A percentile compares a stretch with the other conserved stretches of the same genome.
These are phyloP conservation scores for Malus orientalis DNA, from an alignment of 306 rosid genomes.

Conservation along the genomic window DNA sequence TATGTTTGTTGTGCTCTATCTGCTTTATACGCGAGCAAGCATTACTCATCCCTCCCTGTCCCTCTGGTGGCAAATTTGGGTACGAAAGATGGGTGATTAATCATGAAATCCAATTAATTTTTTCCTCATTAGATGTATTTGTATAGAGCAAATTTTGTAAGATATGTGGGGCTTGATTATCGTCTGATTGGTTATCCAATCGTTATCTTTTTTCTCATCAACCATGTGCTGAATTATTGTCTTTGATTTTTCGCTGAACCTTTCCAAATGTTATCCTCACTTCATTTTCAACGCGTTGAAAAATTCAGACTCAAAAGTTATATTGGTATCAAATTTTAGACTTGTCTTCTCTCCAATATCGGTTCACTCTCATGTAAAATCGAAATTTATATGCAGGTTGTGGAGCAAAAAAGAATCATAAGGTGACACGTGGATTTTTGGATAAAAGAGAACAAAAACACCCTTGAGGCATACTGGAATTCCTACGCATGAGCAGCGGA, in stretches of 20 bases:
- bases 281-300: too few relatives aligned
- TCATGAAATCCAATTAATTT: not conserved
- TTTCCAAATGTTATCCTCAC: not conserved
- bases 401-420: too few relatives aligned
- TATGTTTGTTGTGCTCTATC: too few relatives aligned
- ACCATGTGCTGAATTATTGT: not conserved
- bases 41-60: not conserved
- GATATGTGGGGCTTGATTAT: not conserved
- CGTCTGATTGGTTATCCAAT: not conserved
- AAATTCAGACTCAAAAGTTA: too few relatives aligned
- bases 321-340: too few relatives aligned
- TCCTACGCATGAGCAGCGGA: too few relatives aligned
- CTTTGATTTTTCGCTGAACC: not conserved
- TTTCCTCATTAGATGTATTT: too few relatives aligned
- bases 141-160: too few relatives aligned
- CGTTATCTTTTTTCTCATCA: not conserved
- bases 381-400: not conserved
- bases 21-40: not conserved
- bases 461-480: too few relatives aligned
- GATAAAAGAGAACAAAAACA: too few relatives aligned
- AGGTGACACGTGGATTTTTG: too few relatives aligned
- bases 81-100: not conserved
- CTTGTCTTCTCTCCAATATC: not conserved
- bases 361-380: not conserved
- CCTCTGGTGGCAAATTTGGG: not conserved